Evolutionary conservation across 2,329 filamentous ascomycete species (phyloP), one percentile per base, ranked within the genome.

Genomic region (Ceratocystiopsis minuta): DNA sequence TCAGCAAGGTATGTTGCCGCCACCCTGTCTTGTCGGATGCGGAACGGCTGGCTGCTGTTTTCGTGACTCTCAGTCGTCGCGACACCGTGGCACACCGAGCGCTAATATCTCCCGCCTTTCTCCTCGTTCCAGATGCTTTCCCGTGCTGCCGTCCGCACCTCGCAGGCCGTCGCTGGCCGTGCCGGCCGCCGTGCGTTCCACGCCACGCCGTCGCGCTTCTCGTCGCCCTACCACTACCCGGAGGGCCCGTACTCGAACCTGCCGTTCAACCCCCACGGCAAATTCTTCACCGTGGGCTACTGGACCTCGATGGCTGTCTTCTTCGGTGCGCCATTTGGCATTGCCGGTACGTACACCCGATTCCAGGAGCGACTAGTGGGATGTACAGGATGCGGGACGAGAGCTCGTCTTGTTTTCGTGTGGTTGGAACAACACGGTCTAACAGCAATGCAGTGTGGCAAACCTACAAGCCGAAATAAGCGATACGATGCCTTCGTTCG

Each of bases 171-270:
- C 46, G 51, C 51, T 47, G 73, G 79, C 72, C 85, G 86, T 69
- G 51, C 51, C 48, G 73, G 79, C 72, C 85, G 86, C 69, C 87
- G 90, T 64, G 85, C 80, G 67, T 95, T 98, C 80, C 80, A 86
- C 64, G 77, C 84, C 57, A 92, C 88, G 61, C 83, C 84, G 47
- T 49, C 80, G 60, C 85, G 83, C 63, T 67, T 93, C 60, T 75
- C 71, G 55, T 92, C 84, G 60, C 87, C 87, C 50, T 95, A 93
- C 79, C 90, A 98, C 73, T 98, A 98, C 71, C 80, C 88, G 54
- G 88, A 96, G 70, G 90, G 88, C 51, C 83, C 88, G 57, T 81
- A 85, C 65, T 79, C 73, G 70, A 96, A 95, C 75, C 66, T 98
- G 52, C 90, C 90, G 52, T 98, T 98, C 78, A 93, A 98, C 73